These are phyloP conservation scores for Alternaria triticimaculans DNA, from an alignment of 2,329 filamentous ascomycete species.

Conservation along the genomic window DNA sequence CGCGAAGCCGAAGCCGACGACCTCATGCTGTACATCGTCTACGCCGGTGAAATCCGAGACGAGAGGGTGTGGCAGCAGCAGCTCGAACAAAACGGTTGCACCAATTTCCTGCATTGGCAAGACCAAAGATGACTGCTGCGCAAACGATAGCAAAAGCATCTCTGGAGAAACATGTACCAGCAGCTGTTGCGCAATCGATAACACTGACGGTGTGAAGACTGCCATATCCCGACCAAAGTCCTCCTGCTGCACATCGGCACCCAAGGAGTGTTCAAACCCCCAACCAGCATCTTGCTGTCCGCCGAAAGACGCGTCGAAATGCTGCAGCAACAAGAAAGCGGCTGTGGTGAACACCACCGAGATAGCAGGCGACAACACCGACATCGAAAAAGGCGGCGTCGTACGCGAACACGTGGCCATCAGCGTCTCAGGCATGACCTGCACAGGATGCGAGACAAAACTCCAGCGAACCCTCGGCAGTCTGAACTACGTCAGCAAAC, in stretches of 20 bases:
- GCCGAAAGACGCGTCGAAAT: not conserved
- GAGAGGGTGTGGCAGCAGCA: not conserved
- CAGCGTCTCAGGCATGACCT: slow-evolving; percentile 74
- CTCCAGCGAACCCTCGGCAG: slow-evolving; percentile 60
- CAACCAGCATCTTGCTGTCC: not conserved
- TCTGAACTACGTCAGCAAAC: slow-evolving; percentile 58
- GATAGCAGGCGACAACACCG: not conserved
- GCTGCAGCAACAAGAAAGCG: not conserved
- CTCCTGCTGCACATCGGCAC: not conserved
- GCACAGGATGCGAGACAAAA: slow-evolving; percentile 74
- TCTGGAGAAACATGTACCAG: slow-evolving; percentile 1
- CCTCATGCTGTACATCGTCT: not conserved
- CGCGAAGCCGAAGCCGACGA: not conserved
- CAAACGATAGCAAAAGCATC: not conserved
- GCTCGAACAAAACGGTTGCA: not conserved
- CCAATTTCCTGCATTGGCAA: not conserved
- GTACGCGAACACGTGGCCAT: slow-evolving; percentile 63
- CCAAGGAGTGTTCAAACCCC: not conserved
- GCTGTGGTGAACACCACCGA: not conserved
- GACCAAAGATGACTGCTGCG: not conserved
- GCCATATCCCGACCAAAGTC: not conserved
- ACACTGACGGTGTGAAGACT: not conserved
- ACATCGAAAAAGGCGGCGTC: slow-evolving; percentile 31
- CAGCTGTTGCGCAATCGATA: not conserved
- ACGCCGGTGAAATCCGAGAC: not conserved